These are phyloP conservation scores for Blastosporella zonata DNA, from an alignment of 1,284 basidiomycete species.

Conservation along the genomic window DNA sequence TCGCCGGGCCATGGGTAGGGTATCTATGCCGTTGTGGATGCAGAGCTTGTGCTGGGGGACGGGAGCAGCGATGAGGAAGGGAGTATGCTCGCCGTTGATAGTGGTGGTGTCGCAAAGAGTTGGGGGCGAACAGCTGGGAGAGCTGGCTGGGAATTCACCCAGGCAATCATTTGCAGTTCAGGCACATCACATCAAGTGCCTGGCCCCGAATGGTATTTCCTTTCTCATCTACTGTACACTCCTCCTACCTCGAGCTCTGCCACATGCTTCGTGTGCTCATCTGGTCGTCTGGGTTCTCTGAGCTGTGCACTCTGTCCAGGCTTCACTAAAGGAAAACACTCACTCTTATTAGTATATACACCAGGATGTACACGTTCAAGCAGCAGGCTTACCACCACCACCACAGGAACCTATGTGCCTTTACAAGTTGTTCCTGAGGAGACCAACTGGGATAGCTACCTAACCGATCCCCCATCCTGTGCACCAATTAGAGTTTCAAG, in stretches of 20 bases:
- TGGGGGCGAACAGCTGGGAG: conserved; percentile 14
- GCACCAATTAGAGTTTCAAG: not conserved
- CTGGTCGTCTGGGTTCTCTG: not conserved
- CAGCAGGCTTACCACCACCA: not conserved
- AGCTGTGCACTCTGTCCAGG: too few relatives aligned
- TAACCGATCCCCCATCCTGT: not conserved
- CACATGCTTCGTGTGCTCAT: not conserved
- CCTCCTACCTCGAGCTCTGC: not conserved
- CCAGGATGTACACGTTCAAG: conserved; percentile 4
- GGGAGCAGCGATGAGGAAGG: conserved; percentile 4
- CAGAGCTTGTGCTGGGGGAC: not conserved
- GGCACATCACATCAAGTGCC: conserved; percentile 23
- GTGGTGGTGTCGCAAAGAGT: conserved; percentile 20
- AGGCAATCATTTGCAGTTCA: conserved; percentile 22
- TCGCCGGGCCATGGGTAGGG: conserved; percentile 19
- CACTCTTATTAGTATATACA: not conserved
- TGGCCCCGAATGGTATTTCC: conserved; percentile 19
- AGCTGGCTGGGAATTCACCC: conserved; percentile 21
- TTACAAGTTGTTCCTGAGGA: conserved; percentile 15
- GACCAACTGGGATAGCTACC: not conserved
- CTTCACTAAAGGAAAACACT: not conserved
- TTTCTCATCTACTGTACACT: conserved; percentile 8
- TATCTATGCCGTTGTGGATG: not conserved
- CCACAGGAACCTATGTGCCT: conserved; percentile 13
- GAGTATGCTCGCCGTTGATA: conserved; percentile 13